Base-by-base conservation (phyloP, 2,329 filamentous ascomycete species). In the Colletotrichum melonis region DNA sequence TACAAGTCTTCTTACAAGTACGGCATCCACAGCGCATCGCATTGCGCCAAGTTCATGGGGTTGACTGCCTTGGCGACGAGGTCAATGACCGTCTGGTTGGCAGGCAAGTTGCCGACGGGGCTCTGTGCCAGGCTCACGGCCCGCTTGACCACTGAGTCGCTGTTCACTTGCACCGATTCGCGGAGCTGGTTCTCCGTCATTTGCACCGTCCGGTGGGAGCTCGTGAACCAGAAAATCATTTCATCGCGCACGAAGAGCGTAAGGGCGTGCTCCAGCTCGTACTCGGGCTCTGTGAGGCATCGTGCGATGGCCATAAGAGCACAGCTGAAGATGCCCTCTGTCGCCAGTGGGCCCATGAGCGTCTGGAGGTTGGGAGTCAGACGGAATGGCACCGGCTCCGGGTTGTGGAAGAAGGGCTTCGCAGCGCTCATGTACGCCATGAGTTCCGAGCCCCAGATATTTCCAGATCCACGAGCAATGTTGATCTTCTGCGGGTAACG, bases 21-120 rank as follows among this genome's bases (percentile, higher is more conserved):
- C 28, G 95, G 93, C 96, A 98, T 98, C 95, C 97, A 99, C 78
- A 99, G 85, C 72, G 95, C 92, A 87, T 99, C 97, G 79, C 94
- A 95, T 83, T 94, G 90, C 57, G 93, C 92, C 83, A 99, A 83
- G 81, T 97, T 95, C 85, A 94, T 92, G 1, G 97, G 97, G 83
- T 98, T 97, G 19, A 97, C 95, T 1, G 96, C 95, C 85, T 93
- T 93, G n/a, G 94, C 94, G 75, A 99, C 93, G 75, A 97, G 85
- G 84, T 99, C 97, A 79, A 99, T 96, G 35, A 98, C 95, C 54
- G 96, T 98, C 88, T 99, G 97, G 82, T 97, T 98, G 28, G 96
- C 96, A 7, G 97, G 97, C 77, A 99, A 84, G 80, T 95, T 96
- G 75, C 93, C 92, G 38, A 91, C 90, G 0, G 94, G 94, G 75